Evolutionary conservation across 495 filamentous ascomycete genomes (phyloP).

Genomic region (Podospora comata): DNA sequence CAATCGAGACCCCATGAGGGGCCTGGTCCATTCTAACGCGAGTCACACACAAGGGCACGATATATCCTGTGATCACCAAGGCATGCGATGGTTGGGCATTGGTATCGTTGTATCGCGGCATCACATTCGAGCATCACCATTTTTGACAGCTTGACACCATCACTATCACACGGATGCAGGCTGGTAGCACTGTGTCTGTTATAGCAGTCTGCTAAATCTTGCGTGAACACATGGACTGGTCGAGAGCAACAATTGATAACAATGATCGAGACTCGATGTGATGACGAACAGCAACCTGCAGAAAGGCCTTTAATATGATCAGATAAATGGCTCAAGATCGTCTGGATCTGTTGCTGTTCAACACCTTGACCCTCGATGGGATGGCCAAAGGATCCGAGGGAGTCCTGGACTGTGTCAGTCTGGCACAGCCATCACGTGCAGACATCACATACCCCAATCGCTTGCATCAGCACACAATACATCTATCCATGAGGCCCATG

Average conservation of each 20-base stretch:
- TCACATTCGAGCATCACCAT: background rate
- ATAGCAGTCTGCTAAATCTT: background rate
- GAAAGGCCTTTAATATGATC: background rate
- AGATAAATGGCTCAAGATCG: no score
- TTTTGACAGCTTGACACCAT: background rate
- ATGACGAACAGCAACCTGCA: background rate
- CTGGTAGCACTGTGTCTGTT: background rate
- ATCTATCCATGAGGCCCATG: background rate
- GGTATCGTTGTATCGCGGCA: background rate
- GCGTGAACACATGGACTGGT: no score
- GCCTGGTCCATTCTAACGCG: background rate
- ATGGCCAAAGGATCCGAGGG: background rate
- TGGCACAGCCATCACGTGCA: background rate
- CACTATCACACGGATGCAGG: background rate
- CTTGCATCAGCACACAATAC: background rate
- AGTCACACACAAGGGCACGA: background rate
- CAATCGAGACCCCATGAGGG: no score
- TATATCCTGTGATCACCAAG: background rate
- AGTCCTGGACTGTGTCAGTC: background rate
- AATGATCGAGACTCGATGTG: background rate
- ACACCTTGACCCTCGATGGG: background rate
- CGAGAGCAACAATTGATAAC: no score
- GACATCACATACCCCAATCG: background rate
- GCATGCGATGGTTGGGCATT: background rate
- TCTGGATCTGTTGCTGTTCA: no score